Evolutionary conservation across 331 rosid species (phyloP).

Genomic region (Arachis monticola): DNA sequence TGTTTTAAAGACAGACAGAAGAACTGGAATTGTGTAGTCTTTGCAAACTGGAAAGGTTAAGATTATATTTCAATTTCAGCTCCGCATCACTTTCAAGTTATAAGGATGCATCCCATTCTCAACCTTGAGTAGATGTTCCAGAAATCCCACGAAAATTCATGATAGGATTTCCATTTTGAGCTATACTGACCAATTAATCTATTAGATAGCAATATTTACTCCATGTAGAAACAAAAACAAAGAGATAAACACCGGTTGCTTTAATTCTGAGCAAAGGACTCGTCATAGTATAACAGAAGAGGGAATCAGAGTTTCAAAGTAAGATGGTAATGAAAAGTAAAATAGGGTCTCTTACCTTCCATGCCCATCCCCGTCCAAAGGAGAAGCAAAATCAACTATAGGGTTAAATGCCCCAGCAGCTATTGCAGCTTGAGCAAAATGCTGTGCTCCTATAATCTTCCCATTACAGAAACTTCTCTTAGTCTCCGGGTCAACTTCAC

Average conservation of each 20-base stretch:
- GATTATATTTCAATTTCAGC: conserved; percentile 7
- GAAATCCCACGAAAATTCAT: neutral
- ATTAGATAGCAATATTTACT: neutral
- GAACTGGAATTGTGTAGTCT: neutral
- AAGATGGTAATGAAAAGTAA: conserved; percentile 35
- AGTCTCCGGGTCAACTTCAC: conserved; percentile 88
- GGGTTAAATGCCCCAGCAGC: conserved; percentile 97
- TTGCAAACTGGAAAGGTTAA: conserved; percentile 11
- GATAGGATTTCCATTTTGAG: neutral
- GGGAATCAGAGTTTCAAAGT: conserved; percentile 23
- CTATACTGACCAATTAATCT: neutral
- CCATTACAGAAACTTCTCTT: conserved; percentile 92
- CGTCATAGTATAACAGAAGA: neutral
- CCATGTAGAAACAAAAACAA: neutral
- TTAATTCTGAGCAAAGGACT: conserved; percentile 3
- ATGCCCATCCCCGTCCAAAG: conserved; percentile 98
- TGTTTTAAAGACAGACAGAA: conserved; percentile 8
- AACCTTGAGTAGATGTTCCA: conserved; percentile 2
- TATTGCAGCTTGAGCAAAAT: conserved; percentile 96
- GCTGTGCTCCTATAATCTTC: conserved; percentile 97
- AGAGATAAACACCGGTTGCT: neutral
- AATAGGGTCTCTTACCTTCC: conserved; percentile 75
- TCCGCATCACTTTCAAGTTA: neutral
- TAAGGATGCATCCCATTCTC: neutral
- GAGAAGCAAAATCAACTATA: conserved; percentile 85